Conservation (phyloP, 371 early-diverging fungal species). For the Dichotomocladium elegans region DNA sequence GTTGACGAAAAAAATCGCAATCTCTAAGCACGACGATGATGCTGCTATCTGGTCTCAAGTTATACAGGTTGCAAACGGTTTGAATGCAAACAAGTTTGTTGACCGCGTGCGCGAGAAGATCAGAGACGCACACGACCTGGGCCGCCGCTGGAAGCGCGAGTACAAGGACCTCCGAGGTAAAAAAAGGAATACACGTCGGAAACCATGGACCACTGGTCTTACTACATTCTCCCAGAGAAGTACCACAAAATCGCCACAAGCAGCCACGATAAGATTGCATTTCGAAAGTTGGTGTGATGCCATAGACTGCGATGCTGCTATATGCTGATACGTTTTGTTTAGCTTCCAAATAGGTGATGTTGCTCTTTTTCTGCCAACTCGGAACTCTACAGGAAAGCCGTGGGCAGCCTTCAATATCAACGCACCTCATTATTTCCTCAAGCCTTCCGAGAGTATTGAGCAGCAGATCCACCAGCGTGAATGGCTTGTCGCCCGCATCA, state of each 20-base stretch:
- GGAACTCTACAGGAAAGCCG: constrained; percentile 64
- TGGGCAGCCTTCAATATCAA: constrained; percentile 84
- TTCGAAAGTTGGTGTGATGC: constrained; percentile 49
- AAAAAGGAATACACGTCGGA: background rate
- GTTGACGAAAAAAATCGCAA: constrained; percentile 21
- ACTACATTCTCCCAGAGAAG: constrained; percentile 38
- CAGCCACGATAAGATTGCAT: constrained; percentile 57
- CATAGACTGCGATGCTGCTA: background rate
- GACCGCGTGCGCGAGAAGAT: constrained; percentile 36
- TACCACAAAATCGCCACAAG: constrained; percentile 31
- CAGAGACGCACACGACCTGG: constrained; percentile 43
- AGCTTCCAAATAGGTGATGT: constrained; percentile 72
- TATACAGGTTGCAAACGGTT: constrained; percentile 21
- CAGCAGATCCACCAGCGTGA: constrained; percentile 50
- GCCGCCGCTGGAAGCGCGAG: constrained; percentile 32
- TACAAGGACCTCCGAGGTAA: constrained; percentile 39
- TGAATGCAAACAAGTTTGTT: constrained; percentile 31
- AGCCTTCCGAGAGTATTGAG: constrained; percentile 38
- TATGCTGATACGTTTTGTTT: background rate
- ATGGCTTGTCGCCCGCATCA: constrained; percentile 70
- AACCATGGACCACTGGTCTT: background rate
- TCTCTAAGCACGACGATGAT: constrained; percentile 24
- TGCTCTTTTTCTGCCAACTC: constrained; percentile 72
- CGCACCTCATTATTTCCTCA: constrained; percentile 72
- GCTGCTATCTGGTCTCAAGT: constrained; percentile 32